Evolutionary conservation across 305 asterid species (phyloP).

Genomic region (Euphrasia arctica): DNA sequence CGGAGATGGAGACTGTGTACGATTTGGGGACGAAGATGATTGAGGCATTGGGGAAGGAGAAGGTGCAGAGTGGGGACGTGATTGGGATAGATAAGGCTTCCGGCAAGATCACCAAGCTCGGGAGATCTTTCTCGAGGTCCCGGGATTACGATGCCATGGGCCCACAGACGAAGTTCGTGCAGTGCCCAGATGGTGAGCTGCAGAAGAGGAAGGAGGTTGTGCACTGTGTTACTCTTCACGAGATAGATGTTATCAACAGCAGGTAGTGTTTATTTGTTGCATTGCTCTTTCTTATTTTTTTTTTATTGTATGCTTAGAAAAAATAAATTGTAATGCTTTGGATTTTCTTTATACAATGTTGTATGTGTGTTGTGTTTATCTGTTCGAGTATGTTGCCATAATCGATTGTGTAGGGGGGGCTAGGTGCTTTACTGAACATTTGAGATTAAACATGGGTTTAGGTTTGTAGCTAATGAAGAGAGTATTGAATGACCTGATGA

Average conservation of each 20-base stretch:
- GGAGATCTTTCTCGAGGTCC: slow-evolving; percentile 85
- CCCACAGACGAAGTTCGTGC: slow-evolving; percentile 71
- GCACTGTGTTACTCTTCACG: slow-evolving; percentile 91
- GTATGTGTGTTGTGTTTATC: background rate
- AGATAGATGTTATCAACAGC: slow-evolving; percentile 94
- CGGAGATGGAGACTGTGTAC: slow-evolving; percentile 86
- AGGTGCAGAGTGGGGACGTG: slow-evolving; percentile 94
- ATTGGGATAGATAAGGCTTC: slow-evolving; percentile 88
- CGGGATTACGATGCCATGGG: slow-evolving; percentile 95
- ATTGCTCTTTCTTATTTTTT: background rate
- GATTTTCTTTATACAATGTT: background rate
- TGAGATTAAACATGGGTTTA: background rate
- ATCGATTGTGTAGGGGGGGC: background rate
- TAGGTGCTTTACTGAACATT: background rate
- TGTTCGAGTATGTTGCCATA: background rate
- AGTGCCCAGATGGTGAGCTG: slow-evolving; percentile 96
- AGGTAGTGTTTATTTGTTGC: slow-evolving; percentile 36
- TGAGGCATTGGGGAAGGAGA: slow-evolving; percentile 88
- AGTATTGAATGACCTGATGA: background rate
- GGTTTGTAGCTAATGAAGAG: slow-evolving; percentile 1
- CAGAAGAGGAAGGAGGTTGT: slow-evolving; percentile 95
- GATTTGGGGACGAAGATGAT: slow-evolving; percentile 76
- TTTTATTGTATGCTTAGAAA: background rate
- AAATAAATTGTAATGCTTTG: background rate
- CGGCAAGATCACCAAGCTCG: slow-evolving; percentile 87